phyloP scores from a whole-genome alignment of 2,329 filamentous ascomycete genomes.

The Ambrosiella xylebori region DNA sequence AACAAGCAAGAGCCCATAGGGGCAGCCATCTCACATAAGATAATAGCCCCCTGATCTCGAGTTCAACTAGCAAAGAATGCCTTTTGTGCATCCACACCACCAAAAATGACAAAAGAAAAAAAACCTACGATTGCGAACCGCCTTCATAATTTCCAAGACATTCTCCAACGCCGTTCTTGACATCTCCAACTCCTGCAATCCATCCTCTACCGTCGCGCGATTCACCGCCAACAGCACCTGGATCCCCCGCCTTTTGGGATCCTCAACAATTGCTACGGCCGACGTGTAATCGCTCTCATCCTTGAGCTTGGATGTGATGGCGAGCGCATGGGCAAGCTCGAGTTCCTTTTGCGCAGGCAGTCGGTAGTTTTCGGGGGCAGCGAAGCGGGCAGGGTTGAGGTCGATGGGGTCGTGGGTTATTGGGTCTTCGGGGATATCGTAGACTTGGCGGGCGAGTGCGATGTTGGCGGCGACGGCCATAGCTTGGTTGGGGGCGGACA shows the following conservation, averaged over 20 bases:
- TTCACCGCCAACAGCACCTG: constrained; percentile 11
- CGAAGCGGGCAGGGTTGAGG: not conserved
- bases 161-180: constrained; percentile 5
- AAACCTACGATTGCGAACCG: constrained; percentile 10
- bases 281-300: constrained; percentile 12
- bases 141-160: constrained; percentile 8
- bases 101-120: not conserved
- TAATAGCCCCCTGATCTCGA: not conserved
- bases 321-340: constrained; percentile 11
- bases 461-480: constrained; percentile 10
- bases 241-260: constrained; percentile 4
- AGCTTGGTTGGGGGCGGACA: not conserved
- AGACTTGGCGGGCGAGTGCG: constrained; percentile 12
- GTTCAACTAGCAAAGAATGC: not conserved
- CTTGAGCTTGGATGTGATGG: constrained; percentile 11
- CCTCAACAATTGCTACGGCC: constrained; percentile 9
- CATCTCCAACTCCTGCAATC: constrained; percentile 3
- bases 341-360: constrained; percentile 11
- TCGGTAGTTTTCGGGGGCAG: constrained; percentile 3
- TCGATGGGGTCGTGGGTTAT: constrained; percentile 10
- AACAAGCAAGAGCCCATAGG: not conserved
- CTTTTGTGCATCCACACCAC: not conserved
- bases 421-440: constrained; percentile 12
- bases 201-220: constrained; percentile 10
- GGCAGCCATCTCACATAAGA: not conserved